These are phyloP conservation scores for Oryza meyeriana DNA, from an alignment of 176 grass and related monocot genomes.

Conservation along the genomic window DNA sequence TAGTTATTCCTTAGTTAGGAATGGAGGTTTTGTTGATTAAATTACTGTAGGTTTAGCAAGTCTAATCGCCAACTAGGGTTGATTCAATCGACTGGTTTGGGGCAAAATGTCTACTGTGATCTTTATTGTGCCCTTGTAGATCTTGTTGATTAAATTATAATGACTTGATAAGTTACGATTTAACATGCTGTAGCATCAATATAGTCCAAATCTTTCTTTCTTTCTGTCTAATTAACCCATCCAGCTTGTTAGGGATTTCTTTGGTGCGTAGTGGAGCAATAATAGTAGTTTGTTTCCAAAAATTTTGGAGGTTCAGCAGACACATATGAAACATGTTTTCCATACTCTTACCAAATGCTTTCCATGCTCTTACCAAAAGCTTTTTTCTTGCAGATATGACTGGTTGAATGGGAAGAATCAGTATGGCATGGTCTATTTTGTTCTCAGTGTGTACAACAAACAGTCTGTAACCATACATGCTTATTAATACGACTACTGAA, in stretches of 20 bases:
- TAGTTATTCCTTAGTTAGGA: background rate
- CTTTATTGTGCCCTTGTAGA: background rate
- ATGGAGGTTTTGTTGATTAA: background rate
- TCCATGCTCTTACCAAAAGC: background rate
- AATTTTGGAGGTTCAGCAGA: background rate
- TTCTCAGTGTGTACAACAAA: background rate
- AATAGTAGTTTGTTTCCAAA: background rate
- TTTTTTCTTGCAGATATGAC: conserved; percentile 32
- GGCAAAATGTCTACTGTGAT: background rate
- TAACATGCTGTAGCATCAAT: background rate
- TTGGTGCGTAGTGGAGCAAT: too few relatives aligned
- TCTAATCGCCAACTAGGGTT: background rate
- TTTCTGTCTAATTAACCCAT: background rate
- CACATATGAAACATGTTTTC: background rate
- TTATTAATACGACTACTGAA: conserved; percentile 2
- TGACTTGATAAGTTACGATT: background rate
- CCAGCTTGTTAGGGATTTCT: background rate
- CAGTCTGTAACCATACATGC: background rate
- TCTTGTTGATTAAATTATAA: background rate
- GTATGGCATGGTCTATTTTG: background rate
- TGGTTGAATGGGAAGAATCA: background rate
- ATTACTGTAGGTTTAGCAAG: background rate
- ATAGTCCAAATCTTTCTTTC: background rate
- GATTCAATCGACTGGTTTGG: background rate
- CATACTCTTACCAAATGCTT: too few relatives aligned